Evolutionary conservation across 106 monocot species (phyloP), one percentile per base, ranked within the genome.

Genomic region (Phalaenopsis equestris): DNA sequence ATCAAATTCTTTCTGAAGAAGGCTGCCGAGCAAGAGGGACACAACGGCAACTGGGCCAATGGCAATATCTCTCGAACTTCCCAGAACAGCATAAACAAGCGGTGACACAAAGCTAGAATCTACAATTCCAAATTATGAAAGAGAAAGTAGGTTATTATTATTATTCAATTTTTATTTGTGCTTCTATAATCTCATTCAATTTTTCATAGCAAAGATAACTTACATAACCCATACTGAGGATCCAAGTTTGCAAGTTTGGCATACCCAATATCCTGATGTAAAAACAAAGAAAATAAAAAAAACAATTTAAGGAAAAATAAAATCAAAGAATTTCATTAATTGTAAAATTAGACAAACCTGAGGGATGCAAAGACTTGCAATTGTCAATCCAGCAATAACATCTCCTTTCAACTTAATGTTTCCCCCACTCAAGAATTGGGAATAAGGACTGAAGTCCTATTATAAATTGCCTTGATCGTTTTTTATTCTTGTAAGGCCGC

Each of bases 1-100:
- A 82, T 93, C 90, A 58, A 94, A 9, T 79, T 94, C 96, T 14
- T 90, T 75, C 49, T 79, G 80, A 55, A 94, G 86, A 79, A 92
- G 96, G 36, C 83, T 86, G 0, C 90, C 96, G 36, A 97, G 84
- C 75, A 97, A 81, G 52, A 97, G 90, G 39, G 96, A 97, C 1
- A 97, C 92, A 64, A 94, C 96, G 2, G 96, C 96, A 17, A 96
- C 93, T 24, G 96, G 96, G 56, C 96, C 96, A 56, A 96, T 93
- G 2, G 96, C 96, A 47, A 96, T 90, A 79, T 96, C 91, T 80
- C 90, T 91, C 56, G 98, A 94, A 80, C 94, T 98, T 4, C 98
- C 94, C 98, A 98, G 90, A 55, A 78, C 55, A 8, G 98, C 91
- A 76, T 98, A 98, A 70, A 98, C 81, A 8, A 98, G 77, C 3